Base-by-base conservation (phyloP, 495 filamentous ascomycete genomes). In the Penicillium chermesinum region DNA sequence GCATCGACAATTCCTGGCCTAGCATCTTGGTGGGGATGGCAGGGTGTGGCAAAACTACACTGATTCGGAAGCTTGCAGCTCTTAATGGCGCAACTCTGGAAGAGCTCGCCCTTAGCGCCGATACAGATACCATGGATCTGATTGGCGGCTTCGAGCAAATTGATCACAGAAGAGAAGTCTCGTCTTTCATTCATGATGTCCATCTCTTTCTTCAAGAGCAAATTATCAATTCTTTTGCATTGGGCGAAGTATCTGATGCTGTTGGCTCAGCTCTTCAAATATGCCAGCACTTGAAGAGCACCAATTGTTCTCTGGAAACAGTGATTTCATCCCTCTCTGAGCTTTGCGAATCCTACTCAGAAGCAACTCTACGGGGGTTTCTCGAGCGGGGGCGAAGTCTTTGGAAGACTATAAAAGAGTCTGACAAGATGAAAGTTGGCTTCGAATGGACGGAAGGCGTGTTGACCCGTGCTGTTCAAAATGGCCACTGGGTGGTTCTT, bases 381-480 rank as follows among this genome's bases (percentile, higher is more conserved):
- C 49, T 70, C 15, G 17, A 53, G 9, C 55, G 65, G 32, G 69
- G 67, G 30, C 65, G 63, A 38, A 58, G 49, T 14, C 48, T 84
- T 42, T 63, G 75, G 18, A 51, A 70, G 33, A 60, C 67, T 2
- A 65, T 75, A 16, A 53, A 74, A 25, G 63, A 65, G 3, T 66
- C 84, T 16, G 79, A 87, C 20, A 66, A 61, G 32, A 71, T 75
- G 49, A 77, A 72, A 48, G 88, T 90, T 47, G 85, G 83, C 2
- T 99, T 99, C 63, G 88, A 95, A 61, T 99, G 94, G 94, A 80
- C 93, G 2, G 94, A 97, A 61, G 91, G 94, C 37, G 77, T 91
- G 46, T 81, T 99, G 22, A 84, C 96, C 16, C 80, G 88, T 50
- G 91, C 94, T 40, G 72, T 97, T 7, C 80, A 91, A 57, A 75